Evolutionary conservation across 352 stramenopile species (phyloP), one percentile per base, ranked within the genome.

Genomic region (Phytophthora rubi): DNA sequence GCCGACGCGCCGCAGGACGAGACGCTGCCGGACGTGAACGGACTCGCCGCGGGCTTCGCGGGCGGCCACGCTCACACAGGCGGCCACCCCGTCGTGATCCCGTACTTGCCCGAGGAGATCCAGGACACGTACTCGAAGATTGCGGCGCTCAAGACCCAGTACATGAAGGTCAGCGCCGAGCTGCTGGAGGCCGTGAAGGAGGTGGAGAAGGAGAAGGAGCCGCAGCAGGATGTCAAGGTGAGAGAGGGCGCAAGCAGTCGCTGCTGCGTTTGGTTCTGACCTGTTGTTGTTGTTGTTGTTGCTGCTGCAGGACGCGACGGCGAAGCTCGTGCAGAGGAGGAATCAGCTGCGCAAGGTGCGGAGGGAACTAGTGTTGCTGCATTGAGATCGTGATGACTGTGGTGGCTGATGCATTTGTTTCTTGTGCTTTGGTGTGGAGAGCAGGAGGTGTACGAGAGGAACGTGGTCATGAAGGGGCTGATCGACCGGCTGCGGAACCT

Each of bases 51-150:
- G n/a, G 76, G 72, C 21, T 76, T 76, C 9, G 53, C 59, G 2
- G 68, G 80, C 28, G 33, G 55, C 0, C 78, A 87, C 52, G n/a
- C 58, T 4, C 73, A 88, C 26, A 16, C 51, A 23, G 49, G 55
- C 23, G 66, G 49, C 23, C 76, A 93, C 61, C 64, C 74, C 18
- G 67, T 80, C 2, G 83, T 92, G 61, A 89, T 90, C 35, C 82
- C 86, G 32, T 93, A 88, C 70, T 77, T 79, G n/a, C 82, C 79
- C 15, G 88, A 95, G 61, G 88, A 95, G 73, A 92, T 94, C 48
- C 87, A 93, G 73, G 88, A 95, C 65, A 93, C 88, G 64, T 95
- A 89, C 70, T 92, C 88, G 61, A 92, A 89, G 62, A 89, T 95
- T 54, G 82, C 82, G 67, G 76, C 79, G 48, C 74, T 95, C 30